Evolutionary conservation across 805 yeast species (phyloP).

Genomic region (Cyberlindnera maclurae): DNA sequence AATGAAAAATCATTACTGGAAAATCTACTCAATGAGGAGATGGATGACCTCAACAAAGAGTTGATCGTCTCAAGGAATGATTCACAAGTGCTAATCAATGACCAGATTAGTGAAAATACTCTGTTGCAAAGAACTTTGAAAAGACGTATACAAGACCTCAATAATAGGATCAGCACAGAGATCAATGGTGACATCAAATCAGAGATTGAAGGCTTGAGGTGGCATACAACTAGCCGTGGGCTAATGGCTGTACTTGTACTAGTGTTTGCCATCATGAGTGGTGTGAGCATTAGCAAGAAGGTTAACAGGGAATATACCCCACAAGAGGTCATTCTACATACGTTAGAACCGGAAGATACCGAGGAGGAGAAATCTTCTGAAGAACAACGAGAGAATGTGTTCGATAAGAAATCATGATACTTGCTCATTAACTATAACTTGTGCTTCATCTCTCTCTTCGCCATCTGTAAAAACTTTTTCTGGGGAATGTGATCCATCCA

Average conservation of each 20-base stretch:
- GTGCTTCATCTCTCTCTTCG: constrained; percentile 49
- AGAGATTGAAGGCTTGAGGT: constrained; percentile 80
- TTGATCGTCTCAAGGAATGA: constrained; percentile 61
- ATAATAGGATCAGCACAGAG: constrained; percentile 77
- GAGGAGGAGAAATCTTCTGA: constrained; percentile 19
- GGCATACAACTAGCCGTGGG: constrained; percentile 92
- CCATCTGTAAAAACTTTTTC: constrained; percentile 49
- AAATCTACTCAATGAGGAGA: constrained; percentile 61
- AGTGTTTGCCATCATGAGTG: constrained; percentile 55
- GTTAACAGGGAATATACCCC: constrained; percentile 26
- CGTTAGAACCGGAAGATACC: constrained; percentile 24
- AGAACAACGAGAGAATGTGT: constrained; percentile 17
- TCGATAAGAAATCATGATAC: background rate
- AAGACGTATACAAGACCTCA: constrained; percentile 70
- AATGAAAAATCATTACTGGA: constrained; percentile 62
- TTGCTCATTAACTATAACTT: constrained; percentile 31
- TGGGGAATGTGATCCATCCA: constrained; percentile 77
- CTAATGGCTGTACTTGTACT: constrained; percentile 64
- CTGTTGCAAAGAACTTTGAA: constrained; percentile 62
- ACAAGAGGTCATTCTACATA: constrained; percentile 28
- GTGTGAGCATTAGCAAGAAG: constrained; percentile 34
- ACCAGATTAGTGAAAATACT: constrained; percentile 80
- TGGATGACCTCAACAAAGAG: constrained; percentile 67
- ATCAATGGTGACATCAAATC: constrained; percentile 76
- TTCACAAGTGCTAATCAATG: constrained; percentile 75